Evolutionary conservation across 2,329 filamentous ascomycete species (phyloP), one percentile per base, ranked within the genome.

Genomic region (Ceratocystis eucalypticola): DNA sequence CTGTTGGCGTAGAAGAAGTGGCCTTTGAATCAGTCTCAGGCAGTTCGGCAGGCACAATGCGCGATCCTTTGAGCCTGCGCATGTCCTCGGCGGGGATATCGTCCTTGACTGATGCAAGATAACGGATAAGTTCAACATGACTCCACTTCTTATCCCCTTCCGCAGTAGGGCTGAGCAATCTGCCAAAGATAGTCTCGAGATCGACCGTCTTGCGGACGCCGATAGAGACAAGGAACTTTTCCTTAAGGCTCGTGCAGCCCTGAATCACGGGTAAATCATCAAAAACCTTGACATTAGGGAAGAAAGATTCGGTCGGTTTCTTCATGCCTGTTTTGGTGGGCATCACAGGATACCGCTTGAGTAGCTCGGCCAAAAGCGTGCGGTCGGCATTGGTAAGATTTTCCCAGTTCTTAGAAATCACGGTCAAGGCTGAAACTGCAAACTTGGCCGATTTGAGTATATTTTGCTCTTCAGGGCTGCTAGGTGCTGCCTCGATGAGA

Each of bases 161-260:
- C 15, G 80, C 77, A 0, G 78, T 72, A 17, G 82, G 80, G 64
- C 82, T 86, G 70, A 96, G 82, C 55, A 99, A 81, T 57, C 93
- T 84, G 28, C 89, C 88, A 72, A 99, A 97, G 37, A 99, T 95
- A 37, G 95, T 93, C 41, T 91, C 91, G 1, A 99, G 79, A 71
- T 99, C 94, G 22, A 99, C 87, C 0, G 94, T 99, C 77, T 97
- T 97, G 68, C 94, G 86, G 30, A 99, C 92, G 2, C 94, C 93
- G 41, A 99, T 79, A 1, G 89, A 84, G 2, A 82, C 77, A 55
- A 99, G 76, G 69, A 99, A 89, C 74, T 95, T 96, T 59, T 97
- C 93, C 73, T 96, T 97, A 12, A 96, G 83, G 41, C 86, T 84
- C 50, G 87, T 85, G 55, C 92, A 85, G 12, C 84, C 85, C 69